phyloP scores from a whole-genome alignment of 345 rosid species.

The Tarenaya hassleriana region DNA sequence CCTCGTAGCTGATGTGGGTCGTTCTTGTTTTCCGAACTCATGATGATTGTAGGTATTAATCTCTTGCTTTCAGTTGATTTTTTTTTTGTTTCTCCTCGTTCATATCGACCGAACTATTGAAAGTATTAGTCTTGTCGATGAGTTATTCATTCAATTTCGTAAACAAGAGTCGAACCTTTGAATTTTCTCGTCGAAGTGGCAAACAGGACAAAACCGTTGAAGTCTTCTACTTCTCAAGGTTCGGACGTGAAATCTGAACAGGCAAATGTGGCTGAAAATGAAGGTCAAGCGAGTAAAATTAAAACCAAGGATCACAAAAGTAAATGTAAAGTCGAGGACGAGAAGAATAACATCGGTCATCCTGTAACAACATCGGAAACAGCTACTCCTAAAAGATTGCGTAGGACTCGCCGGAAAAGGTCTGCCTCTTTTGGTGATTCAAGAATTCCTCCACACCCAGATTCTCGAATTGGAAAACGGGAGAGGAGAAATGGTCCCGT shows the following conservation, averaged over 20 bases:
- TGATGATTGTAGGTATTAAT: not conserved
- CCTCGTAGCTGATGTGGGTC: slow-evolving; percentile 25
- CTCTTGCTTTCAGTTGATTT: not conserved
- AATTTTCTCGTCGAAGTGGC: slow-evolving; percentile 82
- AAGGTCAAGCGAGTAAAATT: slow-evolving; percentile 29
- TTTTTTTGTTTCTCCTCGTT: too few relatives aligned
- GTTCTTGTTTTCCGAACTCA: slow-evolving; percentile 10
- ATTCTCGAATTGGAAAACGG: slow-evolving; percentile 39
- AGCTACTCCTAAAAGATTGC: slow-evolving; percentile 50
- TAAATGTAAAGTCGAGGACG: slow-evolving; percentile 38
- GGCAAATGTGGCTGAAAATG: slow-evolving; percentile 24
- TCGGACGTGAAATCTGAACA: slow-evolving; percentile 34
- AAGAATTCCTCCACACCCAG: slow-evolving; percentile 43
- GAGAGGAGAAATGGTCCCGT: slow-evolving; percentile 52
- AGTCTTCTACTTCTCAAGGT: slow-evolving; percentile 53
- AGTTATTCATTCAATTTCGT: not conserved
- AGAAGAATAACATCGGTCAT: slow-evolving; percentile 35
- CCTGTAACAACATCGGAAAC: slow-evolving; percentile 43
- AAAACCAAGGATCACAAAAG: slow-evolving; percentile 44
- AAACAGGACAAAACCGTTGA: slow-evolving; percentile 61
- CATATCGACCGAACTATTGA: too few relatives aligned
- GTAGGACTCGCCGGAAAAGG: slow-evolving; percentile 49
- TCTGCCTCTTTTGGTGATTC: slow-evolving; percentile 40
- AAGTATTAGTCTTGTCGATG: too few relatives aligned
- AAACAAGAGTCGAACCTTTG: slow-evolving; percentile 40